Percentiles rank a stretch among this genome's conserved stretches.
Conservation (phyloP, 208 protist genomes). For the Leishmania gerbilli region DNA sequence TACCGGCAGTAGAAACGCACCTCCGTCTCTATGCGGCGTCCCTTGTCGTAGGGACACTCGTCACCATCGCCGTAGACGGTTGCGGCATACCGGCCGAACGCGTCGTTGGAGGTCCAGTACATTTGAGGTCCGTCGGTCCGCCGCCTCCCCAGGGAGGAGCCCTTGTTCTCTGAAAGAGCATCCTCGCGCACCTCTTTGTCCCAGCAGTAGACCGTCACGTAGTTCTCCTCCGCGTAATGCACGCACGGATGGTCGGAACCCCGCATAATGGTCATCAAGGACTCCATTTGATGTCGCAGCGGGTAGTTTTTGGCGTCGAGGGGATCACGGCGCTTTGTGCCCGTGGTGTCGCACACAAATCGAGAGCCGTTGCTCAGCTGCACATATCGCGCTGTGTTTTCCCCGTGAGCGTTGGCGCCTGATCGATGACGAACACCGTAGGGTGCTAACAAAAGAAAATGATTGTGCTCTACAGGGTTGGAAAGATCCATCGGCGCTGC, state of each 20-base stretch:
- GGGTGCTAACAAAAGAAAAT: slow-evolving; percentile 16
- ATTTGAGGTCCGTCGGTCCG: neutral
- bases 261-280: slow-evolving; percentile 7
- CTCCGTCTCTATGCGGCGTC: slow-evolving; percentile 18
- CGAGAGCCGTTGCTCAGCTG: slow-evolving; percentile 36
- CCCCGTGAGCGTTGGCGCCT: neutral
- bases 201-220: slow-evolving; percentile 20
- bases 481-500: slow-evolving; percentile 13
- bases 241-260: slow-evolving; percentile 1
- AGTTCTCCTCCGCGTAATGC: neutral
- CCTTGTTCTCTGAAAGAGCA: neutral
- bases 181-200: slow-evolving; percentile 14
- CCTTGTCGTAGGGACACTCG: slow-evolving; percentile 20
- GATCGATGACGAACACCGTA: neutral
- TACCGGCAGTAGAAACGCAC: slow-evolving; percentile 30
- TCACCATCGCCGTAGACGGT: slow-evolving; percentile 36
- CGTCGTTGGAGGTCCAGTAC: slow-evolving; percentile 18
- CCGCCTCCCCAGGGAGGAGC: neutral
- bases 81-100: slow-evolving; percentile 30
- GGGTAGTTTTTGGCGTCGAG: neutral
- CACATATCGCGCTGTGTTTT: slow-evolving; percentile 19
- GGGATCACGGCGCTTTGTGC: slow-evolving; percentile 4
- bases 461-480: slow-evolving; percentile 14
- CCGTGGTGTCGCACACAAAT: slow-evolving; percentile 19
- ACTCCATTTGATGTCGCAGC: slow-evolving; percentile 10